Evolutionary conservation across 495 filamentous ascomycete species (phyloP), one percentile per base, ranked within the genome.

Genomic region (Penicillium verhagenii): DNA sequence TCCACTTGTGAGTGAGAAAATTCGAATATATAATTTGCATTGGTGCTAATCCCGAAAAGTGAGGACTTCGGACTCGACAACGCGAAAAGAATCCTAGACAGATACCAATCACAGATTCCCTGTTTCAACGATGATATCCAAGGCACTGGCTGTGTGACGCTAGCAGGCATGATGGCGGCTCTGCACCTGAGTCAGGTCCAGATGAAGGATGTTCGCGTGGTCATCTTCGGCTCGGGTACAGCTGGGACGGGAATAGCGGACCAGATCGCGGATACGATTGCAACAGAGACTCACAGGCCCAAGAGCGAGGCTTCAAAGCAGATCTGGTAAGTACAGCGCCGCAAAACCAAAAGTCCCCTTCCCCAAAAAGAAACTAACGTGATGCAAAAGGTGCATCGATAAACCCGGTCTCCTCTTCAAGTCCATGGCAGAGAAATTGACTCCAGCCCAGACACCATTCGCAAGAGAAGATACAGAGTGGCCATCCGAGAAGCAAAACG

Each of bases 51-150:
- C 37, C 19, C 18, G 18, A 6, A 3, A 53, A 75, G 75, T 54
- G 82, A 86, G 65, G 82, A 86, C 57, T 85, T 86, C 63, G 82
- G 82, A 13, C 63, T 83, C 3, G 59, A 56, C 2, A 86, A 86
- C 60, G 82, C 82, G 0, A 67, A 86, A 26, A 78, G 87, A 18
- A 82, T 96, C 4, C 74, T 96, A 7, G 88, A 96, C 52, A 84
- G 80, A 29, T 95, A 90, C 58, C 76, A 83, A 5, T 73, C 84
- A 0, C 54, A 86, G 19, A 84, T 95, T 6, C 76, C 92, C 0
- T 96, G 91, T 66, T 94, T 96, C 77, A 96, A 96, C 55, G 91
- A 96, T 49, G 91, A 96, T 69, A 86, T 96, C 1, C 92, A 96
- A 66, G 91, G 91, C 2, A 96, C 92, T 1, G 91, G 92, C 0